Conservation (phyloP, 139 green algal species). For the Picochlorum costavermella region DNA sequence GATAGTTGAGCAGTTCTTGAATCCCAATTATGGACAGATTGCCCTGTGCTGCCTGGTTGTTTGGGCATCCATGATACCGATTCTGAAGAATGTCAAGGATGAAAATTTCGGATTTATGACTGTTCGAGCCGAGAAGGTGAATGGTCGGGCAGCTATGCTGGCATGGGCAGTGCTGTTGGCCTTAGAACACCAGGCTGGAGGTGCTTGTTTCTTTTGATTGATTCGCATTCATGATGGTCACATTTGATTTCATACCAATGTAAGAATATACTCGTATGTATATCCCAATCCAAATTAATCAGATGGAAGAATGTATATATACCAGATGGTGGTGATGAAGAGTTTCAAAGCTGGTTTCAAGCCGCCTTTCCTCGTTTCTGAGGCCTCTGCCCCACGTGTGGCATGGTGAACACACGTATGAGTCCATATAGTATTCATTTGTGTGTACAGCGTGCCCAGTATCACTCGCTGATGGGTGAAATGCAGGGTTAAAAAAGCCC, state of each 20-base stretch:
- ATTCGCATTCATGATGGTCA: not conserved
- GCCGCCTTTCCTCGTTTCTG: too few relatives aligned
- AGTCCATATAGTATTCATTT: too few relatives aligned
- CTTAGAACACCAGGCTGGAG: conserved; percentile 40
- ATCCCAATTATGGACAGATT: conserved; percentile 9
- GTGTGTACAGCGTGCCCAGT: too few relatives aligned
- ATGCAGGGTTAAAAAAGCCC: too few relatives aligned
- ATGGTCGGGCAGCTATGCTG: conserved; percentile 69
- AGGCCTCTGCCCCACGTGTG: too few relatives aligned
- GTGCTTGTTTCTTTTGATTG: conserved; percentile 51
- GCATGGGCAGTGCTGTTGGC: conserved; percentile 41
- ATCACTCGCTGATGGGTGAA: too few relatives aligned
- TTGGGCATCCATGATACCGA: conserved; percentile 61
- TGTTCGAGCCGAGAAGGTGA: conserved; percentile 60
- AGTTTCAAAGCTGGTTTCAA: too few relatives aligned
- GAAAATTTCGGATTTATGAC: conserved; percentile 64
- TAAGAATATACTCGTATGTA: not conserved
- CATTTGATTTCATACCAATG: not conserved
- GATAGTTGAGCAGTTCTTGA: conserved; percentile 34
- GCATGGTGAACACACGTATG: too few relatives aligned
- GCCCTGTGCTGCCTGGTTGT: conserved; percentile 22
- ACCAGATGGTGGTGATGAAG: too few relatives aligned
- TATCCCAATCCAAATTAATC: too few relatives aligned
- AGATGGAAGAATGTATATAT: too few relatives aligned
- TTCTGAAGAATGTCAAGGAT: conserved; percentile 55